Conservation (phyloP, 2,329 filamentous ascomycete species). For the Xylariaceae sp. region DNA sequence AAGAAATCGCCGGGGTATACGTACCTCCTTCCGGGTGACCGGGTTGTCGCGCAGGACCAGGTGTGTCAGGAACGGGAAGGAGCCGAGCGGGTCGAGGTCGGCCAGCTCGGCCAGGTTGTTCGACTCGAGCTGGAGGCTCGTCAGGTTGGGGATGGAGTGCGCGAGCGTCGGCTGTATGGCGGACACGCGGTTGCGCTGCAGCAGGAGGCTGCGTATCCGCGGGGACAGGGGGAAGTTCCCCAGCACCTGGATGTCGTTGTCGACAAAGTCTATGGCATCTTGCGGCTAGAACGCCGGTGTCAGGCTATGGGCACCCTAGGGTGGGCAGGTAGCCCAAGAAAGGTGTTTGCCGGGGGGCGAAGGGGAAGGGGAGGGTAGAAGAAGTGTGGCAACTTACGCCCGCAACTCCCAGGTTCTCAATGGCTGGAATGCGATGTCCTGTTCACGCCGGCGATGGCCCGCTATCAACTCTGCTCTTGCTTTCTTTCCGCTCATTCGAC, state of each 20-base stretch:
- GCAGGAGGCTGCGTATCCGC: slow-evolving; percentile 76
- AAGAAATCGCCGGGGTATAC: too few species aligned
- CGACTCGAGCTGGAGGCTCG: slow-evolving; percentile 71
- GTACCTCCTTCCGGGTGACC: slow-evolving; percentile 83
- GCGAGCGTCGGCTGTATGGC: slow-evolving; percentile 71
- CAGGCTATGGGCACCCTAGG: slow-evolving; percentile 3
- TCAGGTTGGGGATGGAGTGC: slow-evolving; percentile 72
- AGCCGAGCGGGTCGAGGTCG: slow-evolving; percentile 73
- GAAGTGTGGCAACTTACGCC: slow-evolving; percentile 58
- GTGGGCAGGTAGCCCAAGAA: not conserved
- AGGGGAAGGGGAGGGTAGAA: slow-evolving; percentile 3
- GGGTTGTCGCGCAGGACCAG: slow-evolving; percentile 81
- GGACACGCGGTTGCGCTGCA: slow-evolving; percentile 81
- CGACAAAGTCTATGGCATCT: slow-evolving; percentile 96
- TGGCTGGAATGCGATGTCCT: slow-evolving; percentile 96
- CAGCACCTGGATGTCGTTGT: slow-evolving; percentile 88
- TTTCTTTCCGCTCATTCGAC: slow-evolving; percentile 11
- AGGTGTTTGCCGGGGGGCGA: slow-evolving; percentile 2
- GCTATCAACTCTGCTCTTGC: slow-evolving; percentile 76
- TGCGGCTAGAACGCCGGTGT: slow-evolving; percentile 55
- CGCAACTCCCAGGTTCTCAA: slow-evolving; percentile 95
- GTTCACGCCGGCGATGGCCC: slow-evolving; percentile 49
- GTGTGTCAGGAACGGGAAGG: slow-evolving; percentile 66
- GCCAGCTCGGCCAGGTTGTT: slow-evolving; percentile 80
- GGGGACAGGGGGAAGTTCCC: slow-evolving; percentile 90